A percentile compares a stretch with the other conserved stretches of the same genome.
phyloP scores from a whole-genome alignment of 306 rosid genomes.

The Gynostemma pentaphyllum region DNA sequence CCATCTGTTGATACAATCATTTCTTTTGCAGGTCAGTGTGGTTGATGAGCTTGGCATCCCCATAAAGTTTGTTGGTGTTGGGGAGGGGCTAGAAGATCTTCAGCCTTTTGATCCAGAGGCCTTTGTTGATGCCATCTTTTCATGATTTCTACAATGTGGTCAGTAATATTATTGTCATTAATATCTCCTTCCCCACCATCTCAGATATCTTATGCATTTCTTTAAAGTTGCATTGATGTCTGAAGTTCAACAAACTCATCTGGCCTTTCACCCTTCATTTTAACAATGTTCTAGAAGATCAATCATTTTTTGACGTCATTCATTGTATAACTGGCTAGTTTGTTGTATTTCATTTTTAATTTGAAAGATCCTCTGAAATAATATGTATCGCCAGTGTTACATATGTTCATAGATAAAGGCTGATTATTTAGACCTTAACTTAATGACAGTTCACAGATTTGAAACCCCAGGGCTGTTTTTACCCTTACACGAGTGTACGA shows the following conservation, averaged over 20 bases:
- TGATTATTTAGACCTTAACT: background rate
- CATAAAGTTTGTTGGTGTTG: slow-evolving; percentile 91
- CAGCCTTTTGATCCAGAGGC: slow-evolving; percentile 94
- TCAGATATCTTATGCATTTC: background rate
- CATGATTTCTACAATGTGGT: slow-evolving; percentile 14
- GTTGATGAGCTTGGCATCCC: slow-evolving; percentile 96
- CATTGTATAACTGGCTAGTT: background rate
- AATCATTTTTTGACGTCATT: too few species aligned
- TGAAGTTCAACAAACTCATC: background rate
- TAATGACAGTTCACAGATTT: background rate
- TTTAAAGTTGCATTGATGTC: background rate
- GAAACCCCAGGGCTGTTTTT: too few species aligned
- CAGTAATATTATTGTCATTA: background rate
- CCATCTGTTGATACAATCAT: background rate
- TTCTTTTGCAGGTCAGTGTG: slow-evolving; percentile 68
- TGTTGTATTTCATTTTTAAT: background rate
- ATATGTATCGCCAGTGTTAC: too few species aligned
- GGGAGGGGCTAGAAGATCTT: slow-evolving; percentile 86
- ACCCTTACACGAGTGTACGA: background rate
- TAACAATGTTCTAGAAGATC: too few species aligned
- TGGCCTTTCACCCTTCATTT: too few species aligned
- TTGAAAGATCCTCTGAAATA: background rate
- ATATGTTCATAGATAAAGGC: background rate
- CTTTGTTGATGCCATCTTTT: slow-evolving; percentile 85
- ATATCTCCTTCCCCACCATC: background rate